Evolutionary conservation across 495 filamentous ascomycete genomes (phyloP).

Genomic region (Penicillium canariense): DNA sequence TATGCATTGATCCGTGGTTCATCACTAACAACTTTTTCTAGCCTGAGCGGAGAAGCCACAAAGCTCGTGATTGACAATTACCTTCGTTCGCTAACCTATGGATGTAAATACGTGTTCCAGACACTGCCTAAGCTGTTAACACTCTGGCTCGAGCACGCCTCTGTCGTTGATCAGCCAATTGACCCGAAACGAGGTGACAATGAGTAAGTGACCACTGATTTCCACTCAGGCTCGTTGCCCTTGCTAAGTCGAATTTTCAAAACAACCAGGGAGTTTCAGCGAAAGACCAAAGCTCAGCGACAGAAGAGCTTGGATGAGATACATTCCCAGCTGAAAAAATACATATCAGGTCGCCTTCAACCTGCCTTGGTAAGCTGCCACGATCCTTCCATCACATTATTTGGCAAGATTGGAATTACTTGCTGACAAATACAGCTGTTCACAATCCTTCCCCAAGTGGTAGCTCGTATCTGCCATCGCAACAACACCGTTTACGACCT

Average conservation of each 20-base stretch:
- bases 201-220: conserved; percentile 35
- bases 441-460: conserved; percentile 86
- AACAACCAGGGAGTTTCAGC: conserved; percentile 51
- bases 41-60: conserved; percentile 71
- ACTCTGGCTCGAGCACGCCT: conserved; percentile 89
- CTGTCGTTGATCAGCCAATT: conserved; percentile 62
- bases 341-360: conserved; percentile 65
- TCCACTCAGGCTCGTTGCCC: not conserved
- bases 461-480: conserved; percentile 86
- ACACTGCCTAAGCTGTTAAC: conserved; percentile 87
- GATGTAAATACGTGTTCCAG: conserved; percentile 92
- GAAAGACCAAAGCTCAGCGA: conserved; percentile 53
- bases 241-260: conserved; percentile 4
- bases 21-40: conserved; percentile 13
- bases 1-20: not conserved
- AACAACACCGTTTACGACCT: conserved; percentile 71
- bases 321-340: conserved; percentile 70
- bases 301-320: conserved; percentile 66
- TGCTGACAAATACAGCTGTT: conserved; percentile 58
- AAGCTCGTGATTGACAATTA: conserved; percentile 94
- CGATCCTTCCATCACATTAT: not conserved
- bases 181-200: conserved; percentile 65
- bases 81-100: conserved; percentile 77
- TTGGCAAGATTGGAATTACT: not conserved
- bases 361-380: conserved; percentile 58